Conservation (phyloP, 2,329 filamentous ascomycete species). For the Sporothrix globosa region DNA sequence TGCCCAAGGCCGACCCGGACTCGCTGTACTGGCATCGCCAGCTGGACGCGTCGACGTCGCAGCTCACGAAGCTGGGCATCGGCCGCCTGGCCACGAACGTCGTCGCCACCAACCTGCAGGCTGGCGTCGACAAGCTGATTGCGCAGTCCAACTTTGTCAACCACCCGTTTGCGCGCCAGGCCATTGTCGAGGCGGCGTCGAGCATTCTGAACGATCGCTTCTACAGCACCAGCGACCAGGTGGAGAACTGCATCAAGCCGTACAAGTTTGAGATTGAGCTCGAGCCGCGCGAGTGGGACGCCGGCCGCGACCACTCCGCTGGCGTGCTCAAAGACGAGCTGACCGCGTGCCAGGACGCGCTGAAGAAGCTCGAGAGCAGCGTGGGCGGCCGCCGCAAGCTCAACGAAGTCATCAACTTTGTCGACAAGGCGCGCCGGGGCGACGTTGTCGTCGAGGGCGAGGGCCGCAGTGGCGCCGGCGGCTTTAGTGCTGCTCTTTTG, state of each 20-base stretch:
- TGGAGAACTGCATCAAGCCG: constrained; percentile 98
- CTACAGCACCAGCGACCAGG: constrained; percentile 95
- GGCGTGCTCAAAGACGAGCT: constrained; percentile 85
- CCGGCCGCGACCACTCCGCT: constrained; percentile 80
- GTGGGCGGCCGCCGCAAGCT: constrained; percentile 84
- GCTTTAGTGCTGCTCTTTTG: constrained; percentile 87
- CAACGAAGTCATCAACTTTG: constrained; percentile 85
- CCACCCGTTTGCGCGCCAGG: constrained; percentile 88
- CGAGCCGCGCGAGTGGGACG: constrained; percentile 83
- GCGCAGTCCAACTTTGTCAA: constrained; percentile 79
- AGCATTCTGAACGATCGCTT: constrained; percentile 91
- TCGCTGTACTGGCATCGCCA: constrained; percentile 92
- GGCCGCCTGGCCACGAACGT: constrained; percentile 90
- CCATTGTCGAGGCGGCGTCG: constrained; percentile 88
- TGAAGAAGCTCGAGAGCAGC: constrained; percentile 72
- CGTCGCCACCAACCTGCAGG: constrained; percentile 83
- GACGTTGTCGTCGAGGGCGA: constrained; percentile 85
- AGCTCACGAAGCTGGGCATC: constrained; percentile 91
- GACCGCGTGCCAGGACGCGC: constrained; percentile 76
- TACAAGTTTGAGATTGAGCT: constrained; percentile 98
- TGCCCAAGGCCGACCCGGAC: constrained; percentile 83
- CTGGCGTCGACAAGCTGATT: constrained; percentile 78
- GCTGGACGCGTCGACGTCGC: constrained; percentile 86
- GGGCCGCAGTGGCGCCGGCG: constrained; percentile 81
- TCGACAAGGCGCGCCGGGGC: constrained; percentile 86